phyloP scores from a whole-genome alignment of 495 filamentous ascomycete species.

The Neurospora intermedia region DNA sequence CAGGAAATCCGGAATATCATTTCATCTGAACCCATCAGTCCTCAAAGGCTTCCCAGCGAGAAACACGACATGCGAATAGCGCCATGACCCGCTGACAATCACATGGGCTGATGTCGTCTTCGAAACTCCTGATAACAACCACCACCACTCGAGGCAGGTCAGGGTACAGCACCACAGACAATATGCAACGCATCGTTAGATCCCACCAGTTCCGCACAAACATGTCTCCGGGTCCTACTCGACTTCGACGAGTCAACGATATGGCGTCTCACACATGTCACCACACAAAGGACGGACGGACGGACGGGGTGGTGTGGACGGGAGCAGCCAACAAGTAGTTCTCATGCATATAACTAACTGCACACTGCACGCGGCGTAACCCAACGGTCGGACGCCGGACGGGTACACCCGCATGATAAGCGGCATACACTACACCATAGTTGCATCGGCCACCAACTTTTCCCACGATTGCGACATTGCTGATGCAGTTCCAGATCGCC shows the following conservation, averaged over 20 bases:
- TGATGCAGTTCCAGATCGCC: not conserved
- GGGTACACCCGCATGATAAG: not conserved
- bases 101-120: not conserved
- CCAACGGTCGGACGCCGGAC: not conserved
- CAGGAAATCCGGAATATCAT: not conserved
- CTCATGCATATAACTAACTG: not conserved
- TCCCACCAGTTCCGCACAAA: not conserved
- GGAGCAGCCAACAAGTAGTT: not conserved
- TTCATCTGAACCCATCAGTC: not conserved
- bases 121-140: not conserved
- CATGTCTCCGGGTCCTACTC: not conserved
- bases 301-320: not conserved
- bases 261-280: not conserved
- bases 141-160: not conserved
- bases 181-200: not conserved
- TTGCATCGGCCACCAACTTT: not conserved
- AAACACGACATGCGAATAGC: not conserved
- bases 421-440: not conserved
- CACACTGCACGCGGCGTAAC: not conserved
- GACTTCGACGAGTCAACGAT: not conserved
- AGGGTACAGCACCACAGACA: not conserved
- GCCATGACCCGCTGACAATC: not conserved
- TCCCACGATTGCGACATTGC: not conserved
- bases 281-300: not conserved
- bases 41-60: not conserved